Evolutionary conservation across 352 stramenopile species (phyloP), one percentile per base, ranked within the genome.

Genomic region (Globisporangium splendens): DNA sequence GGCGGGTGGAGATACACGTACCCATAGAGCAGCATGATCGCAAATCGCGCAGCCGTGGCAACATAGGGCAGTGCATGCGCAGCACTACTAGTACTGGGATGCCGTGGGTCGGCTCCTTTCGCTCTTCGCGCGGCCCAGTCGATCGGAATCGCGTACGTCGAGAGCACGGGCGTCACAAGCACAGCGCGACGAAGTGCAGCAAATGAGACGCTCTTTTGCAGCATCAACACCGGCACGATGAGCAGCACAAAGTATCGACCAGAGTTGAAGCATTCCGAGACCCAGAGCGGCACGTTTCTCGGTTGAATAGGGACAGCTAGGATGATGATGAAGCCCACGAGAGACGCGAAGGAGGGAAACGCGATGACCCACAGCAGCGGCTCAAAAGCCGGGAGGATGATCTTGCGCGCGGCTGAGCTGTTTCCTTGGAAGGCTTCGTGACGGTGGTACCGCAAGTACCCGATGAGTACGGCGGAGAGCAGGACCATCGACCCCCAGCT

Each of bases 381-480:
- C 21, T 86, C 73, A 46, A 70, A 86, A 1, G 76, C 66, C 14
- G 76, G 76, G 21, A 86, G 49, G 24, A 86, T 76, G 62, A 83
- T 75, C 59, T 84, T 82, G 35, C 72, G 68, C 22, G 75, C 75
- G 12, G 75, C 75, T 0, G 46, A 58, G 35, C 61, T 56, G 39
- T 77, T 69, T 33, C 75, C 75, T 43, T 66, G 60, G 47, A 80
- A 54, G 28, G 72, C 72, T 2, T 61, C 71, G 47, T 63, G 66
- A 10, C 75, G 67, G 42, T 79, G 75, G 28, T 61, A 60, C 10
- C 71, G 70, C 44, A 86, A 53, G 59, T 85, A 85, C 15, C 60
- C 33, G 42, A 82, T 57, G 20, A 85, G 65, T 6, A 17, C 58
- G 18, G 72, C 47, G 46, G 69, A 79, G 1, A 82, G 60, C 18